Conservation (phyloP, 345 rosid species). For the Hibiscus syriacus region DNA sequence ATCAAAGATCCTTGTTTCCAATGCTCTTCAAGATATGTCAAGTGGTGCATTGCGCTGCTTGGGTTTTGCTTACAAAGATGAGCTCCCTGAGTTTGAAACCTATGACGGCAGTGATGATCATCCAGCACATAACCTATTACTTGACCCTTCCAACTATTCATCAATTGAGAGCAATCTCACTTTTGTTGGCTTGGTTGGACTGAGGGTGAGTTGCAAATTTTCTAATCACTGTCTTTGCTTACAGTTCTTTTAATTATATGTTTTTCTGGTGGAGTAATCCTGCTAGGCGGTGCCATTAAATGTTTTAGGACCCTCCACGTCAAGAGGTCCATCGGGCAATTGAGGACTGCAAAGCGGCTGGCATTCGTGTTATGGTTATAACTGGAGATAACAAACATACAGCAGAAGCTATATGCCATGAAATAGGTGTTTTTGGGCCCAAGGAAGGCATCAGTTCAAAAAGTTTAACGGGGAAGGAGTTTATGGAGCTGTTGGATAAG, state of each 20-base stretch:
- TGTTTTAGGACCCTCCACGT: conserved; percentile 64
- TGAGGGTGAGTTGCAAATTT: conserved; percentile 40
- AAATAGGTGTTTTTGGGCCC: conserved; percentile 53
- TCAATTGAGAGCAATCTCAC: conserved; percentile 52
- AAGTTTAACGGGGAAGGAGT: conserved; percentile 36
- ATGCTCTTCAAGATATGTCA: conserved; percentile 51
- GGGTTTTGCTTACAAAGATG: conserved; percentile 63
- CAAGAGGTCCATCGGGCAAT: conserved; percentile 59
- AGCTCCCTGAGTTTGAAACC: conserved; percentile 46
- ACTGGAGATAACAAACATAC: conserved; percentile 68
- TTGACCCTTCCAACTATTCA: conserved; percentile 44
- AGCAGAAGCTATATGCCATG: conserved; percentile 69
- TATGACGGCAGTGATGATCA: conserved; percentile 61
- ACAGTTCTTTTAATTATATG: neutral
- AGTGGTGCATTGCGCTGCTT: conserved; percentile 51
- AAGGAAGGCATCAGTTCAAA: conserved; percentile 27
- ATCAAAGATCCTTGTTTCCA: conserved; percentile 33
- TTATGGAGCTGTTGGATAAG: conserved; percentile 31
- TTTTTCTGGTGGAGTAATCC: neutral
- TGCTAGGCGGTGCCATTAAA: neutral
- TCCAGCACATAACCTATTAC: conserved; percentile 55
- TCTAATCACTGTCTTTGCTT: neutral
- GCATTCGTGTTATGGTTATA: conserved; percentile 64
- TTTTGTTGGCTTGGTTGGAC: conserved; percentile 58
- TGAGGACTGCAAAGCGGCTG: conserved; percentile 61